Conservation (phyloP, 2,329 filamentous ascomycete genomes). For the Fragosphaeria purpurea region DNA sequence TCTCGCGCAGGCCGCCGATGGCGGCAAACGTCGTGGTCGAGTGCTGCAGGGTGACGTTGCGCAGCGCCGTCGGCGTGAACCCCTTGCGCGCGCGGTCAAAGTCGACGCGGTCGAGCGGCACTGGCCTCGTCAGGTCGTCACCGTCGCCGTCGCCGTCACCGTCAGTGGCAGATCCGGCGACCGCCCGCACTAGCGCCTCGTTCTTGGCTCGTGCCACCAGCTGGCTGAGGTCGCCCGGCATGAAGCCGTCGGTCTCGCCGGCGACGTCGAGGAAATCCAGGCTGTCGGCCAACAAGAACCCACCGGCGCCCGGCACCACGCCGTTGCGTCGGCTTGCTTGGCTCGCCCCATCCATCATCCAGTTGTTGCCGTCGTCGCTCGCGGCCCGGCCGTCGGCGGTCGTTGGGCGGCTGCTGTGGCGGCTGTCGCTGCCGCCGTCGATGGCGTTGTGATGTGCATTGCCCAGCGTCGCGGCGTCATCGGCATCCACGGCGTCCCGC, state of each 20-base stretch:
- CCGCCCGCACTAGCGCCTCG: conserved; percentile 80
- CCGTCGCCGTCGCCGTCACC: conserved; percentile 22
- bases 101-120: conserved; percentile 62
- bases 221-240: conserved; percentile 86
- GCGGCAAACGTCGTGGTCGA: conserved; percentile 87
- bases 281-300: conserved; percentile 63
- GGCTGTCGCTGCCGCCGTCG: neutral
- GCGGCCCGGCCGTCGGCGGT: conserved; percentile 43
- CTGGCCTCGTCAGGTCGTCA: conserved; percentile 35
- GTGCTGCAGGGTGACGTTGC: conserved; percentile 87
- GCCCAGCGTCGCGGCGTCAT: conserved; percentile 23
- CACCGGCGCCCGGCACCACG: conserved; percentile 35
- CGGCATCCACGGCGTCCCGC: conserved; percentile 33
- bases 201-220: conserved; percentile 81
- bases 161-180: conserved; percentile 37
- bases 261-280: conserved; percentile 90
- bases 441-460: conserved; percentile 11
- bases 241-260: conserved; percentile 91
- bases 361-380: conserved; percentile 47
- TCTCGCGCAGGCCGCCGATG: conserved; percentile 80
- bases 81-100: conserved; percentile 79
- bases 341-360: conserved; percentile 71
- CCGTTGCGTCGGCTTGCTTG: conserved; percentile 30
- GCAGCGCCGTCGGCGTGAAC: conserved; percentile 88
- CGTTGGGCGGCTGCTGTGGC: conserved; percentile 39